Evolutionary conservation across 2,329 filamentous ascomycete genomes (phyloP).

Genomic region (Beauveria asiatica): DNA sequence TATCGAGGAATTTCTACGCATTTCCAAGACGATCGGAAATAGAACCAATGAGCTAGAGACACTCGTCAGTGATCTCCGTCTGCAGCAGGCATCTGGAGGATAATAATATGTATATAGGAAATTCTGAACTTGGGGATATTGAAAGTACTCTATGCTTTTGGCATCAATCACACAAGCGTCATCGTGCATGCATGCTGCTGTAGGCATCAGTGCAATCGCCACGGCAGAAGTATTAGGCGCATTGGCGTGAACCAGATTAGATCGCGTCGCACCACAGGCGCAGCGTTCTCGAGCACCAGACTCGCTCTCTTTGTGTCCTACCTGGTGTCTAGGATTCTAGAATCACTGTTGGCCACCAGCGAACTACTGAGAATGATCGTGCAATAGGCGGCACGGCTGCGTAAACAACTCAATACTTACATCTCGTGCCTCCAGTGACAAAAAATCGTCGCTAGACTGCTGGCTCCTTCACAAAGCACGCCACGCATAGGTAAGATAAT

Average conservation of each 20-base stretch:
- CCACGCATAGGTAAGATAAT: too few species aligned
- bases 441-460: too few species aligned
- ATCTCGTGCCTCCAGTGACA: too few species aligned
- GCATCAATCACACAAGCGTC: background rate
- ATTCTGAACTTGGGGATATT: background rate
- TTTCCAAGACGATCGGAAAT: conserved; percentile 42
- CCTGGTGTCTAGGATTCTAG: too few species aligned
- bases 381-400: too few species aligned
- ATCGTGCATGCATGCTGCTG: background rate
- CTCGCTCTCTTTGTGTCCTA: too few species aligned
- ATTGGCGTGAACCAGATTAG: background rate
- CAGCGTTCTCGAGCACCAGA: background rate
- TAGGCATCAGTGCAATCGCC: background rate
- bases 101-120: background rate
- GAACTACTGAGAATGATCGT: too few species aligned
- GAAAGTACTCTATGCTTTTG: background rate
- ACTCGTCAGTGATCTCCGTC: conserved; percentile 28
- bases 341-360: too few species aligned
- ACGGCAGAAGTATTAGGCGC: background rate
- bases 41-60: conserved; percentile 31
- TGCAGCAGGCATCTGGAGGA: conserved; percentile 1
- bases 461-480: too few species aligned
- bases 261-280: background rate
- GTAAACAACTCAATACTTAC: too few species aligned
- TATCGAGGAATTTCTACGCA: conserved; percentile 45